These are phyloP conservation scores for Mallotus japonicus DNA, from an alignment of 441 rosid species.

Conservation along the genomic window DNA sequence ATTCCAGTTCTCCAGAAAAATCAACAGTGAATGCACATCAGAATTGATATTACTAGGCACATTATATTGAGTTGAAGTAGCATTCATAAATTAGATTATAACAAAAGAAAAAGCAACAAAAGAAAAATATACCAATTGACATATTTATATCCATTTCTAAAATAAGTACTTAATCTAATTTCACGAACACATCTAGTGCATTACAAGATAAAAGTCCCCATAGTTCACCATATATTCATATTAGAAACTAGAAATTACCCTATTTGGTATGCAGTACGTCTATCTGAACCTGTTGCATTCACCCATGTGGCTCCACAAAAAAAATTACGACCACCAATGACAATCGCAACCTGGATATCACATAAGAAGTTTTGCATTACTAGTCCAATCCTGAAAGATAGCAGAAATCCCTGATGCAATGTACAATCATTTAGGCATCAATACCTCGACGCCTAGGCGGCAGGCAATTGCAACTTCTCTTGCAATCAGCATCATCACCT, in stretches of 20 bases:
- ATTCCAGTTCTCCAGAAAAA: neutral
- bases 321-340: constrained; percentile 88
- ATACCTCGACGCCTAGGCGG: constrained; percentile 74
- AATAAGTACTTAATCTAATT: neutral
- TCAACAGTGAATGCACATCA: neutral
- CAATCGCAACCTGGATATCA: constrained; percentile 63
- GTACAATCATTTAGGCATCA: neutral
- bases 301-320: constrained; percentile 84
- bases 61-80: neutral
- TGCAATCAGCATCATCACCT: constrained; percentile 72
- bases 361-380: neutral
- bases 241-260: constrained; percentile 46
- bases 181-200: neutral
- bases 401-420: neutral
- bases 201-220: neutral
- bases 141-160: no score
- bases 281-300: constrained; percentile 69
- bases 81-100: no score
- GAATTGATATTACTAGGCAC: neutral
- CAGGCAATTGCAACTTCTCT: constrained; percentile 73
- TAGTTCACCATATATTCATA: neutral
- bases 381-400: neutral
- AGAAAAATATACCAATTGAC: no score
- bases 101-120: no score
- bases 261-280: constrained; percentile 80